Base-by-base conservation (phyloP, 169 alveolate species). In the Eimeria praecox region DNA sequence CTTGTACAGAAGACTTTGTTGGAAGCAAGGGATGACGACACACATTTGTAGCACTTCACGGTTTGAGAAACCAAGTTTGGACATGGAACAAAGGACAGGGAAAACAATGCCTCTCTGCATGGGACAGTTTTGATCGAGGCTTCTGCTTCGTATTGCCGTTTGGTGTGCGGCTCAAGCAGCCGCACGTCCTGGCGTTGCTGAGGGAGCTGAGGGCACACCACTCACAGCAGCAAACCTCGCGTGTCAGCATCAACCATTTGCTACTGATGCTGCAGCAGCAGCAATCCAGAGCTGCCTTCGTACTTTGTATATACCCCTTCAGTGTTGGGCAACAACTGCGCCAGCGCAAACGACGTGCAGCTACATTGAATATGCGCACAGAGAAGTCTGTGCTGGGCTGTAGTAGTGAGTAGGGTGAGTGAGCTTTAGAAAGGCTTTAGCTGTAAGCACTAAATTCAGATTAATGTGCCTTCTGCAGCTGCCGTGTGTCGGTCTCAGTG, bases 121-220 rank as follows among this genome's bases (percentile, higher is more conserved):
- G 30, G 44, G 27, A 69, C 80, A 69, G 33, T 33, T 33, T 33
- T 16, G 80, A 35, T 69, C 8, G 38, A n/a, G 75, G 75, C 75
- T 64, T 16, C 75, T 9, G 75, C 75, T 38, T 64, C 16, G 22
- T 0, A 3, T 8, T 69, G 80, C 49, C 80, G 12, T 69, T 69
- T 69, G 14, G n/a, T n/a, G 80, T 22, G 56, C 88, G 44, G 35
- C 62, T 78, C 46, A 78, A 27, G 88, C 88, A 44, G 88, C 88
- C 64, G 88, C 88, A 27, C 62, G 40, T 78, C 44, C 44, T 42
- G 62, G 56, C 88, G 88, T n/a, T 24, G 62, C 88, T 78, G 35
- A 10, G 88, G 88, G 66, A 44, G 88, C 56, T 42, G 62, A 78
- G 64, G 40, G 22, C 20, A n/a, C 33, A 78, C 35, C 20, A n/a